phyloP scores from a whole-genome alignment of 495 filamentous ascomycete genomes.

The Sphaerosporella brunnea region DNA sequence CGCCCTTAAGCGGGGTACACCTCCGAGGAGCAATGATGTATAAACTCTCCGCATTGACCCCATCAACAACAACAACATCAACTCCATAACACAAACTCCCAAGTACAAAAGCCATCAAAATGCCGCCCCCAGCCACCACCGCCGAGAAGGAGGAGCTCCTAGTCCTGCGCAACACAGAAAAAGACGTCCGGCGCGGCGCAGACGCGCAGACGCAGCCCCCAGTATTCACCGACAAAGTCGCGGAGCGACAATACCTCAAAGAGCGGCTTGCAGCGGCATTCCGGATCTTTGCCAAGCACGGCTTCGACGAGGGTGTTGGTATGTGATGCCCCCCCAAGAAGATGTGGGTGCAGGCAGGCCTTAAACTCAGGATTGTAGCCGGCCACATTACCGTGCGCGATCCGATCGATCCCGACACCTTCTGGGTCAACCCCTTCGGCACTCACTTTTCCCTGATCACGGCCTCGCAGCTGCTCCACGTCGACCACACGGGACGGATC shows the following conservation, averaged over 20 bases:
- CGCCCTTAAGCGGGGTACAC: too few species aligned
- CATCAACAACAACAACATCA: too few species aligned
- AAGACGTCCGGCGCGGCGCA: too few species aligned
- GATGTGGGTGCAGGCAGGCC: too few species aligned
- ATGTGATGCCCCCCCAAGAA: too few species aligned
- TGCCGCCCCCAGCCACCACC: background rate
- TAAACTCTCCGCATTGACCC: too few species aligned
- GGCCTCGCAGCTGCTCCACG: conserved; percentile 51
- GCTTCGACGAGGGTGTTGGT: conserved; percentile 53
- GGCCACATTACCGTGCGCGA: conserved; percentile 31
- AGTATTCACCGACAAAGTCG: background rate
- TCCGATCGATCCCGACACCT: conserved; percentile 47
- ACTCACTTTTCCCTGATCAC: conserved; percentile 52
- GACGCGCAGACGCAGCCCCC: background rate
- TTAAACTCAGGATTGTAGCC: conserved; percentile 6
- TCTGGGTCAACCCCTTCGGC: conserved; percentile 74
- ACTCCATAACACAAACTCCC: too few species aligned
- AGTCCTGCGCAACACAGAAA: background rate
- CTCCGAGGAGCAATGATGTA: too few species aligned
- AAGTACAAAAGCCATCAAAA: background rate
- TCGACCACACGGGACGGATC: conserved; percentile 45
- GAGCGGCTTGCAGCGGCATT: conserved; percentile 58
- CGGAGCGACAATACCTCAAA: conserved; percentile 47
- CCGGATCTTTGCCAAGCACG: conserved; percentile 48
- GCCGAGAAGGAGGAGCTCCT: background rate